Percentiles rank a stretch among this genome's conserved stretches.
These are phyloP conservation scores for Gloeophyllum trabeum DNA, from an alignment of 768 basidiomycete genomes.

Conservation along the genomic window DNA sequence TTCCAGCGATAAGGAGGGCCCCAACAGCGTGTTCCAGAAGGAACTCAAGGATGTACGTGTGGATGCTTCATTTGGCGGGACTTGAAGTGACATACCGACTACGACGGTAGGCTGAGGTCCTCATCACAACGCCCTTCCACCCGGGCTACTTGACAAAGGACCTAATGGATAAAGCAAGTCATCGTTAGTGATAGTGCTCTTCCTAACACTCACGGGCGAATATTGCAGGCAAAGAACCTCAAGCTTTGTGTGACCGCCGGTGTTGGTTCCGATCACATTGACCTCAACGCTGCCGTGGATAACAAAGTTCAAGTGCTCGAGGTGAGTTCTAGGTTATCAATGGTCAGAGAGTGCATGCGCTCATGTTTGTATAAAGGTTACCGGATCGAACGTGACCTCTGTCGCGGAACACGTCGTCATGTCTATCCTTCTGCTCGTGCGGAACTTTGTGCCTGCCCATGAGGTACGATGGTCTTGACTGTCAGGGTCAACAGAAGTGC, in stretches of 20 bases:
- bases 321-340: conserved; percentile 20
- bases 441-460: conserved; percentile 29
- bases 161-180: conserved; percentile 58
- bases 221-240: conserved; percentile 76
- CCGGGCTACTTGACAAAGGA: conserved; percentile 75
- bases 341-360: conserved; percentile 60
- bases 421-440: conserved; percentile 31
- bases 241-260: conserved; percentile 80
- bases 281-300: conserved; percentile 74
- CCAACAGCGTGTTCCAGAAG: conserved; percentile 73
- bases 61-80: conserved; percentile 5
- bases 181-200: no score
- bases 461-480: no score
- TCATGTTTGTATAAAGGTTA: conserved; percentile 41
- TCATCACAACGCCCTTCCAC: conserved; percentile 83
- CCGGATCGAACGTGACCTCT: conserved; percentile 29
- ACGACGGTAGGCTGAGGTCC: conserved; percentile 49
- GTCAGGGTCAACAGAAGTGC: no score
- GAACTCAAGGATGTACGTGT: conserved; percentile 62
- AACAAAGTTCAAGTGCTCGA: conserved; percentile 69
- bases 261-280: conserved; percentile 79
- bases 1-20: conserved; percentile 75
- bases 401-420: conserved; percentile 33
- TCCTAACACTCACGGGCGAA: no score
- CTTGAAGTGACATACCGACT: conserved; percentile 2